Evolutionary conservation across 768 basidiomycete genomes (phyloP).

Genomic region (Agaricus subrufescens): DNA sequence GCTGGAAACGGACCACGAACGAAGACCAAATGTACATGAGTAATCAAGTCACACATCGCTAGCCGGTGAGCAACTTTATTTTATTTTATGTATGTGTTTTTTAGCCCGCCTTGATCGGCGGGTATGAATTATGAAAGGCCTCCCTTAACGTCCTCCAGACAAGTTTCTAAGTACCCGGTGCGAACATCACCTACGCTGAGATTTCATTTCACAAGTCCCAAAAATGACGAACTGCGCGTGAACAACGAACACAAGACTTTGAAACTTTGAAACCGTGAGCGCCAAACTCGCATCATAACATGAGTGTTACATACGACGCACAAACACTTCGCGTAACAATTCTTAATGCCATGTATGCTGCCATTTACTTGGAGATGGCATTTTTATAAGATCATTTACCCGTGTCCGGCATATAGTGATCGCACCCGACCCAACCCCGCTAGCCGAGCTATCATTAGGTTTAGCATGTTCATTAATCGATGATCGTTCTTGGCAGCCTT

Average conservation of each 20-base stretch:
- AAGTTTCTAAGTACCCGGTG: neutral
- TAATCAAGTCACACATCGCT: neutral
- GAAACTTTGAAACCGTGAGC: too few species aligned
- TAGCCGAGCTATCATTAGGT: neutral
- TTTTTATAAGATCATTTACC: neutral
- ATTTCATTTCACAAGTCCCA: too few species aligned
- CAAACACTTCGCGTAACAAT: conserved; percentile 4
- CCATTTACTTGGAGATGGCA: neutral
- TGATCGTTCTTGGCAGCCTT: neutral
- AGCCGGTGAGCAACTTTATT: neutral
- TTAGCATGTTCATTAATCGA: too few species aligned
- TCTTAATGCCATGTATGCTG: neutral
- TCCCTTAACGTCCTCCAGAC: neutral
- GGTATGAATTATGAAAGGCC: neutral
- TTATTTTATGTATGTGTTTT: neutral
- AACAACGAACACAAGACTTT: too few species aligned
- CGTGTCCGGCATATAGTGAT: neutral
- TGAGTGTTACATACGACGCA: neutral
- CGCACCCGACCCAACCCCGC: neutral
- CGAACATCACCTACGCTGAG: neutral
- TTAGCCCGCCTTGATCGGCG: conserved; percentile 1
- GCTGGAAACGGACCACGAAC: neutral
- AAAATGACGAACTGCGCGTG: too few species aligned
- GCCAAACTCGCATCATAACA: neutral
- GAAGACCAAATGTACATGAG: neutral